Base-by-base conservation (phyloP, 2,329 filamentous ascomycete genomes). In the Aotearoamyces nothofagi region DNA sequence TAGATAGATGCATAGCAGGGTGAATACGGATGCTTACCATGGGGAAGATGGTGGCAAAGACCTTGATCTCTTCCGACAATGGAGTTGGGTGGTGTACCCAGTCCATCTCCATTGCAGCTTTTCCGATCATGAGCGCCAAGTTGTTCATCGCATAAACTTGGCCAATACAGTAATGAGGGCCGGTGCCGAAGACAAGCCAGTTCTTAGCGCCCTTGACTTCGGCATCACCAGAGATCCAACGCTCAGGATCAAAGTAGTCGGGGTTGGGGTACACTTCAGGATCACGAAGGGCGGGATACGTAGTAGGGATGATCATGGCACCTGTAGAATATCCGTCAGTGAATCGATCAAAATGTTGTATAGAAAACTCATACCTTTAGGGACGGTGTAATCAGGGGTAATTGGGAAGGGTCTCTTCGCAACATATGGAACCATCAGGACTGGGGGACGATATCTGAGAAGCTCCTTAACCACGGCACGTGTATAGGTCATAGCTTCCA, bases 41-140 rank as follows among this genome's bases (percentile, higher is more conserved):
- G 32, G 90, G 90, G 67, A 98, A 98, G 44, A 98, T 92, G 15
- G 84, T 94, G 22, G 90, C 90, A 58, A 96, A 98, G 41, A 96
- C 87, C 62, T 92, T 87, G 56, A 98, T 96, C 55, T 92, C 77
- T 59, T 98, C 90, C 0, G 82, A 92, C 34, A 63, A 49, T 0
- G 79, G 72, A 8, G 90, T 96, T 11, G 83, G 58, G 51, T 83
- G 73, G 55, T 98, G 90, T 52, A 75, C 69, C 87, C 87, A 96
- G 55, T 96, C 74, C 41, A 96, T 63, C 49, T 75, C 63, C 53
- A 93, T 65, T 39, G 81, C 79, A 6, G 84, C 86, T 66, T 90
- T 93, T 50, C 84, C 86, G 46, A 93, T 68, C 66, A 92, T 79
- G 26, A 82, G 70, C 49, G 81, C 87, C 44, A 98, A 60, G 56